Evolutionary conservation across 129 eudicot species (phyloP), one percentile per base, ranked within the genome.

Genomic region (Centella asiatica): DNA sequence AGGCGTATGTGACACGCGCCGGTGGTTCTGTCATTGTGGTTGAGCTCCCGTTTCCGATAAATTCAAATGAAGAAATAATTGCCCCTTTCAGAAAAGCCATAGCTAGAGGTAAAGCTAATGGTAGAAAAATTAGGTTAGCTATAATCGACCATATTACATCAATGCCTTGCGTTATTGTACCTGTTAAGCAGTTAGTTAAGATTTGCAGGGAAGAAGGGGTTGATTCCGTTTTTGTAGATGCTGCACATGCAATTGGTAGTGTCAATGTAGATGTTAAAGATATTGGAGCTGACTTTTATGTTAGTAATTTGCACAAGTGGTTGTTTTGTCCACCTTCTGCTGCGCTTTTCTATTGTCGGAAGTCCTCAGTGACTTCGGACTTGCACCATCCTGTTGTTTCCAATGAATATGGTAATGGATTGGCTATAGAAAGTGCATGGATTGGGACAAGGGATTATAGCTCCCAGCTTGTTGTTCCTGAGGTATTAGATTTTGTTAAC

Each of bases 291-390:
- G 97, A 90, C 76, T 90, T 81, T n/a, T 90, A 90, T 39, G 76
- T 83, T 9, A 90, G 95, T 69, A 90, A 90, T 66, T 62, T 90
- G 78, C 97, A 90, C 11, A 90, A 90, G 48, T 90, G 97, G 97
- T 75, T 90, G 18, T 90, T 90, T 55, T 83, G 89, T 51, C 95
- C 97, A 0, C 97, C 97, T 0, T 78, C 95, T 0, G 93, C 81
- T 2, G 95, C 97, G 0, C 78, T 90, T 32, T 61, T 90, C 67
- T 84, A 90, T 65, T 81, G 94, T 57, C 69, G 83, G 53, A 81
- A 70, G 31, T 66, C 77, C 0, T 64, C 60, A 4, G 57, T 53
- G 3, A 37, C 71, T 0, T 24, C 59, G 0, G 88, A 85, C 7
- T 51, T 89, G 50, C 97, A 89, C 69, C 97, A 89, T 50, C 95